phyloP scores from a whole-genome alignment of 2,329 filamentous ascomycete genomes.

The Domatiomyces catenatus region DNA sequence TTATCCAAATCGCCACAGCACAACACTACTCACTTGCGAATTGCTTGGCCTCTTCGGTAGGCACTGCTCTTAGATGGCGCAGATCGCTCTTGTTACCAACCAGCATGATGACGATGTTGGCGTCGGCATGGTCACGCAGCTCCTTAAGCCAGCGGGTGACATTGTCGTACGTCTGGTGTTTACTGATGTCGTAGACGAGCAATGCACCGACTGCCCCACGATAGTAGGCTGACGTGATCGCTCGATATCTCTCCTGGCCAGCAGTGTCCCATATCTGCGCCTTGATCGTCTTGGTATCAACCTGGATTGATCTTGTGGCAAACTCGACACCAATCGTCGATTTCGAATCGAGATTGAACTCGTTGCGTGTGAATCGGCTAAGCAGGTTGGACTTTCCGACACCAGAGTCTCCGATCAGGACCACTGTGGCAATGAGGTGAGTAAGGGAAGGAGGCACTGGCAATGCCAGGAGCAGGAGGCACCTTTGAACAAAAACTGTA shows the following conservation, averaged over 20 bases:
- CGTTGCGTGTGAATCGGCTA: slow-evolving; percentile 98
- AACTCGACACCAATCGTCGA: slow-evolving; percentile 95
- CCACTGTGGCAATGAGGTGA: slow-evolving; percentile 43
- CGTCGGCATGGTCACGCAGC: slow-evolving; percentile 91
- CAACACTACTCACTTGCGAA: slow-evolving; percentile 65
- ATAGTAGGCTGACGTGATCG: slow-evolving; percentile 98
- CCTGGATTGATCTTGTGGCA: slow-evolving; percentile 93
- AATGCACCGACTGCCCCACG: slow-evolving; percentile 92
- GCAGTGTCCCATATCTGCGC: slow-evolving; percentile 99
- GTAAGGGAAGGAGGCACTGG: not conserved
- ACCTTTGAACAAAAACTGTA: not conserved
- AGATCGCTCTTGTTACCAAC: slow-evolving; percentile 99
- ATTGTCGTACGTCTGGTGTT: slow-evolving; percentile 98
- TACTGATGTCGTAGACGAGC: slow-evolving; percentile 98
- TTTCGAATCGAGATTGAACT: slow-evolving; percentile 99
- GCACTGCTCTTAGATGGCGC: slow-evolving; percentile 90
- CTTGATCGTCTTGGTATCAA: slow-evolving; percentile 99
- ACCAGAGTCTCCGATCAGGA: slow-evolving; percentile 96
- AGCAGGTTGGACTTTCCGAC: slow-evolving; percentile 99
- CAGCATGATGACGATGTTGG: slow-evolving; percentile 99
- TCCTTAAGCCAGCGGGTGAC: slow-evolving; percentile 99
- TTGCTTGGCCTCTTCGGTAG: slow-evolving; percentile 92
- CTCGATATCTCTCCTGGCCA: slow-evolving; percentile 95
- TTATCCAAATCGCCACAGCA: not conserved
- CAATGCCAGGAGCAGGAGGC: not conserved